Evolutionary conservation across 2,329 filamentous ascomycete genomes (phyloP).

Genomic region (Diaporthe capsici): DNA sequence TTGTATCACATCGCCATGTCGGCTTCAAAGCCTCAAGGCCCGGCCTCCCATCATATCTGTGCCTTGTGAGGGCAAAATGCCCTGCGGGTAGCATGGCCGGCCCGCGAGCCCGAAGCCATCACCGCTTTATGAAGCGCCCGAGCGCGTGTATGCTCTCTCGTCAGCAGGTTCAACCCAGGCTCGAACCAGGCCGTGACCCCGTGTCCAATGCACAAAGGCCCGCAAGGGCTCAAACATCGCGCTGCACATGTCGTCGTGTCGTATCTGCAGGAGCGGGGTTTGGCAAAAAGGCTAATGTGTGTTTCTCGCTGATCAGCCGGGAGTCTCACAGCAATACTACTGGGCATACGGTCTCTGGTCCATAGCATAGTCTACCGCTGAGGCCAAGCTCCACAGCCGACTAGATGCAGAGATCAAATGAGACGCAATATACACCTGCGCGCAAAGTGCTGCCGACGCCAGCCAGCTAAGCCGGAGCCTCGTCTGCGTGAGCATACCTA

Average conservation of each 20-base stretch:
- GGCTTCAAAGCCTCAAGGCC: not conserved
- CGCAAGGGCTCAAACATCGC: not conserved
- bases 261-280: constrained; percentile 25
- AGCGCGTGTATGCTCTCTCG: not conserved
- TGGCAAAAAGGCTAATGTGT: constrained; percentile 5
- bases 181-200: not conserved
- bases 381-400: not conserved
- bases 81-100: not conserved
- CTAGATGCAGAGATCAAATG: not conserved
- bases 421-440: not conserved
- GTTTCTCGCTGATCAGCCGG: constrained; percentile 22
- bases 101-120: not conserved
- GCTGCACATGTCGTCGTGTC: not conserved
- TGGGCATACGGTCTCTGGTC: not conserved
- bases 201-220: not conserved
- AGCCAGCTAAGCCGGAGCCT: not conserved
- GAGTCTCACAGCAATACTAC: not conserved
- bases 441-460: not conserved
- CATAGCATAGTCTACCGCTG: not conserved
- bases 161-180: not conserved
- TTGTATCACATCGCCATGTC: not conserved
- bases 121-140: not conserved
- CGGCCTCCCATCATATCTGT: no score
- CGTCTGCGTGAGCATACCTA: not conserved
- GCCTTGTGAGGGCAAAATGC: no score